Evolutionary conservation across 306 rosid genomes (phyloP), one percentile per base, ranked within the genome.

Genomic region (Vigna angularis): DNA sequence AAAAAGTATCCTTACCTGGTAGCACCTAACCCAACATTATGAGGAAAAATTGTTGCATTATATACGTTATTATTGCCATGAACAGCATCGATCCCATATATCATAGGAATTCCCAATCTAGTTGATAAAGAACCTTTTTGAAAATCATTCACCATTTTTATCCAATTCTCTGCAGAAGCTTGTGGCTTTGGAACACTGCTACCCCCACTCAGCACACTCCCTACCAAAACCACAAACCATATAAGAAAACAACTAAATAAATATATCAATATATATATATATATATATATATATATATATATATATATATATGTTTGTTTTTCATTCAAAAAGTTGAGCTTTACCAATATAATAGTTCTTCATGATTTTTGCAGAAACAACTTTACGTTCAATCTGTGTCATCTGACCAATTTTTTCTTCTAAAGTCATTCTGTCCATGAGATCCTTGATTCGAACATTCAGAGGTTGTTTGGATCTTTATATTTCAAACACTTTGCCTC

Each of bases 1-100:
- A 36, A 36, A 36, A 36, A 36, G 1, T 36, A 6, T 36, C 9
- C 89, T 87, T 88, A 86, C 98, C 98, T 92, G 69, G 98, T 94
- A 17, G 84, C 97, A 72, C 98, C 98, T 6, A 94, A 90, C 6
- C 95, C 97, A 76, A 94, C 89, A 85, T 94, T 94, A 70, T 94
- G 98, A 64, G 98, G 98, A 57, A 94, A 92, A 64, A 90, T 74
- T 20, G 98, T 94, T 45, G 98, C 90, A 62, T 87, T 89, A 72
- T 87, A 94, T 49, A 89, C 98, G 70, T 87, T 94, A 70, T 94
- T 94, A 85, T 94, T 93, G 74, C 97, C 98, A 72, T 94, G 97
- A 77, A 94, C 45, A 40, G 45, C 26, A 70, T 89, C 98, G 63
- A 85, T 75, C 53, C 93, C 98, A 77, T 91, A 93, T 34, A 93